phyloP scores from a whole-genome alignment of 2,329 filamentous ascomycete genomes.

The Knufia petricola region DNA sequence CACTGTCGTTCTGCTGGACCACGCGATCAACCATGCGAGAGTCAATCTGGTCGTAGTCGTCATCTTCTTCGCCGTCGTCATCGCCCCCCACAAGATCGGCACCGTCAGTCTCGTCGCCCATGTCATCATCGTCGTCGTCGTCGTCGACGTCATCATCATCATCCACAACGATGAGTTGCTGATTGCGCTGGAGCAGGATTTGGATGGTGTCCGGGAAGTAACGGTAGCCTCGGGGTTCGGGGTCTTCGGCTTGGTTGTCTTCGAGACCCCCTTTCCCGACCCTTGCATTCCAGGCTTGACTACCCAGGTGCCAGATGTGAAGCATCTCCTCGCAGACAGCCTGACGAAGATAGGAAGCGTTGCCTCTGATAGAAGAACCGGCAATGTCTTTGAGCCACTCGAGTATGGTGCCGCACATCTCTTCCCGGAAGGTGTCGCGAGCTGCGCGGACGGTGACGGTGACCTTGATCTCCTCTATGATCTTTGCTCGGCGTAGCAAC shows the following conservation, averaged over 20 bases:
- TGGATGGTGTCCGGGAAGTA: constrained; percentile 33
- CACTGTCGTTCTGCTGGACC: constrained; percentile 8
- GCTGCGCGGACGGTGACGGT: constrained; percentile 91
- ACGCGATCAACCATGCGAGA: constrained; percentile 1
- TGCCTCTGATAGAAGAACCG: constrained; percentile 72
- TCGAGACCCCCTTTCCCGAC: constrained; percentile 72
- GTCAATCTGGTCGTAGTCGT: constrained; percentile 29
- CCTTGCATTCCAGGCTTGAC: constrained; percentile 66
- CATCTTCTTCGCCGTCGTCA: constrained; percentile 39
- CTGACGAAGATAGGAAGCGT: constrained; percentile 67
- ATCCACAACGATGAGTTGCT: constrained; percentile 33
- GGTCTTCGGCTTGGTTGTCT: constrained; percentile 64
- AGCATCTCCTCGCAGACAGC: constrained; percentile 88
- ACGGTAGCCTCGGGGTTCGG: constrained; percentile 27
- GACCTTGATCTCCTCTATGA: constrained; percentile 90
- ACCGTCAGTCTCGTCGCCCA: constrained; percentile 30
- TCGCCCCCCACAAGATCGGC: constrained; percentile 30
- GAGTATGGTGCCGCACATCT: constrained; percentile 97
- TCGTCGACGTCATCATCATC: constrained; percentile 27
- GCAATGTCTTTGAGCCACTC: constrained; percentile 93
- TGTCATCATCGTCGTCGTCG: constrained; percentile 26
- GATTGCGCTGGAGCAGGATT: constrained; percentile 28
- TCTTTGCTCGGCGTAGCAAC: constrained; percentile 67
- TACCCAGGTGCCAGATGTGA: constrained; percentile 77
- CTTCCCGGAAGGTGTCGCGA: constrained; percentile 89